Base-by-base conservation (phyloP, 208 protist genomes). In the Leishmania tropica region DNA sequence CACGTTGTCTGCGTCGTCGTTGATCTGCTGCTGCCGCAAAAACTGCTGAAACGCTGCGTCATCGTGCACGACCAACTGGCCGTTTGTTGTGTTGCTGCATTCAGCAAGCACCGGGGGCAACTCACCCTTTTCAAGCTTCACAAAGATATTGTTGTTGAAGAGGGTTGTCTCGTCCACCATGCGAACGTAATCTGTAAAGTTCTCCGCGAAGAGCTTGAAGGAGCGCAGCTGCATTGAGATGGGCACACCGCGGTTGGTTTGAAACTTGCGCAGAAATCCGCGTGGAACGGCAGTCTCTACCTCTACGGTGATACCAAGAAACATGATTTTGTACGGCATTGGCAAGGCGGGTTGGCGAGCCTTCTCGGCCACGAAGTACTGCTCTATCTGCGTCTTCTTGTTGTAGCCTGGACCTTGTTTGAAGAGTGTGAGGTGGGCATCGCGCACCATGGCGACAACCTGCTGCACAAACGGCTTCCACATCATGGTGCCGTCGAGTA, bases 401-500 rank as follows among this genome's bases (percentile, higher is more conserved):
- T 84, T 62, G 79, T 95, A 97, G n/a, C 95, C 95, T 0, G 83
- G 81, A 2, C 95, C 95, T 67, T 93, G 90, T 48, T 88, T 85
- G 78, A 91, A 96, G 54, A 95, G 76, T 10, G 84, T 89, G 0
- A 64, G 84, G 78, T 97, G 95, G 1, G 93, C 93, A 76, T 86
- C 83, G n/a, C 95, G 95, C 45, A 96, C 85, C 95, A 97, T 96
- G 78, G 76, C 75, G 54, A 96, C 87, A 6, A 94, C 88, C 71
- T 97, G 93, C 78, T 89, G 78, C 54, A 97, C 85, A 86, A 96
- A 97, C 35, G 95, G 95, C 48, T 83, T 86, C 93, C 95, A 97
- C 95, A 96, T 96, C 95, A 97, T 97, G 1, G 95, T 97, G 60
- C 93, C 91, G 78, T 97, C 95, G 73, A 96, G 93, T 42, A 97